Percentiles rank a stretch among this genome's conserved stretches.
Evolutionary conservation across 495 filamentous ascomycete species (phyloP).

Genomic region (Parachaetomium inaequale): DNA sequence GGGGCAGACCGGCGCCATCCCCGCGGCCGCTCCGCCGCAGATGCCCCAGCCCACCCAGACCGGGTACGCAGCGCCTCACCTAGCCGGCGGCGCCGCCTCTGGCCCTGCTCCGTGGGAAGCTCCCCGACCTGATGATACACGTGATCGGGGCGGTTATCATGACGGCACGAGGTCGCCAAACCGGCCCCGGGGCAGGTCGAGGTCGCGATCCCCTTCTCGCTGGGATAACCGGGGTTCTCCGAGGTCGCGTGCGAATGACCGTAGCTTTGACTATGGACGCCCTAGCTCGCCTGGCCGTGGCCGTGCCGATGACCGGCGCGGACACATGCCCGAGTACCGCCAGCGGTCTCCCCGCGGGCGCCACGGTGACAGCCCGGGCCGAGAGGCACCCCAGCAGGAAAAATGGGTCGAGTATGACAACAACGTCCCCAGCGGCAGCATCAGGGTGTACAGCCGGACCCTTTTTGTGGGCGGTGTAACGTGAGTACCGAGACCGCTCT

Average conservation of each 20-base stretch:
- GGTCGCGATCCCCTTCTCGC: conserved; percentile 66
- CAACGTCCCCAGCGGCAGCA: conserved; percentile 64
- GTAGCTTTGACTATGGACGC: conserved; percentile 42
- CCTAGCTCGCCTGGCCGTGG: conserved; percentile 51
- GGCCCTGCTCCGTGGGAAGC: conserved; percentile 39
- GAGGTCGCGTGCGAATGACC: conserved; percentile 39
- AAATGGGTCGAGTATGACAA: conserved; percentile 83
- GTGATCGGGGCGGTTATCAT: conserved; percentile 58
- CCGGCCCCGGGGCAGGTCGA: conserved; percentile 67
- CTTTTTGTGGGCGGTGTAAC: conserved; percentile 96
- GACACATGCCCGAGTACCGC: conserved; percentile 67
- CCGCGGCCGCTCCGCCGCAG: conserved; percentile 18
- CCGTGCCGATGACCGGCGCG: conserved; percentile 56
- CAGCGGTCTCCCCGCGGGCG: conserved; percentile 74
- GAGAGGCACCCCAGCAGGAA: conserved; percentile 38
- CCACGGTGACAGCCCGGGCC: conserved; percentile 54
- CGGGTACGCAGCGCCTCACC: conserved; percentile 30
- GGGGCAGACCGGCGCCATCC: conserved; percentile 29
- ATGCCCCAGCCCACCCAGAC: conserved; percentile 27
- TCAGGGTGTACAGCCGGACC: conserved; percentile 93
- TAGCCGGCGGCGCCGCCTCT: conserved; percentile 25
- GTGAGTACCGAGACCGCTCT: conserved; percentile 49
- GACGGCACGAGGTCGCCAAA: conserved; percentile 51
- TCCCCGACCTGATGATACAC: conserved; percentile 48
- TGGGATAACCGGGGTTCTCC: conserved; percentile 54